Evolutionary conservation across 2,329 filamentous ascomycete species (phyloP).

Genomic region (Diaporthe humulicola): DNA sequence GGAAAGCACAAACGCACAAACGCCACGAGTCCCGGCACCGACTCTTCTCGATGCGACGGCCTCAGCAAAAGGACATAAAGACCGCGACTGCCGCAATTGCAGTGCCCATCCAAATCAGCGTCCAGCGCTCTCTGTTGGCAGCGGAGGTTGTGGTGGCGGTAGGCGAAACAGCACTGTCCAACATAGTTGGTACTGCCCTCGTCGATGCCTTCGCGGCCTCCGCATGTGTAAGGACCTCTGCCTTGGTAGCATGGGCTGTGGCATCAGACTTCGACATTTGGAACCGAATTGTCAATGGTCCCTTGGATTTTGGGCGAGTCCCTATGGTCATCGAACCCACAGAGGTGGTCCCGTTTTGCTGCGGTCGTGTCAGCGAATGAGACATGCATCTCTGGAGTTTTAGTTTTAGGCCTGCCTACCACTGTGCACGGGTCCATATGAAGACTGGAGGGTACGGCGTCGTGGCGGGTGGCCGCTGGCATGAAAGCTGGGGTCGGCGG

Average conservation of each 20-base stretch:
- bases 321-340: conserved; percentile 58
- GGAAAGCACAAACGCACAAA: not conserved
- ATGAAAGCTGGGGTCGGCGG: not conserved
- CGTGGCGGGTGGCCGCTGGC: not conserved
- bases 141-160: conserved; percentile 39
- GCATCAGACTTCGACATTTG: not conserved
- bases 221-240: not conserved
- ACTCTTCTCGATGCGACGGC: not conserved
- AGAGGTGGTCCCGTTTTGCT: conserved; percentile 23
- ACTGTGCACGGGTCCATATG: not conserved
- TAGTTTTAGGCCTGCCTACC: not conserved
- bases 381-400: not conserved
- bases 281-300: conserved; percentile 50
- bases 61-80: conserved; percentile 47
- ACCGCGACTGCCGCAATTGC: conserved; percentile 46
- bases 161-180: not conserved
- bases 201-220: not conserved
- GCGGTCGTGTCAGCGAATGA: not conserved
- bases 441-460: not conserved
- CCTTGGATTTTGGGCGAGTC: conserved; percentile 64
- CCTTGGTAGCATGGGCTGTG: not conserved
- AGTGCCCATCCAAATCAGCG: conserved; percentile 43
- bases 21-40: not conserved
- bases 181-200: not conserved
- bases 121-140: conserved; percentile 44